Conservation (phyloP, 768 basidiomycete species). For the Boletus rubropictus region DNA sequence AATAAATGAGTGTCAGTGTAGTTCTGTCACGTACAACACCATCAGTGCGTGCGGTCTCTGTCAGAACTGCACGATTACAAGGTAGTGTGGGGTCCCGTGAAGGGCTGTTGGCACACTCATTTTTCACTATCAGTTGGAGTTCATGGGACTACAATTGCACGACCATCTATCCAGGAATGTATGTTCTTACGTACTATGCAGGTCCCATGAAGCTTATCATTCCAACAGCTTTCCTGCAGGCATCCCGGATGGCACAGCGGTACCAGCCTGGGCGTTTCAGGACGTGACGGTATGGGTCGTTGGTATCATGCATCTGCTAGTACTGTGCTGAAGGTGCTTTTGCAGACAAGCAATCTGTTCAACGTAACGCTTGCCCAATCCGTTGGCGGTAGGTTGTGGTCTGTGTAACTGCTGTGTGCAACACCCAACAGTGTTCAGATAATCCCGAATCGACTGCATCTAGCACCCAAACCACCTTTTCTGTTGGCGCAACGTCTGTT, state of each 20-base stretch:
- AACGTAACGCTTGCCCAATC: constrained; percentile 36
- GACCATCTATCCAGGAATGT: constrained; percentile 28
- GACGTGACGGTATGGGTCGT: constrained; percentile 41
- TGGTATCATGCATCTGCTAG: not conserved
- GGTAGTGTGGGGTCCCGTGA: constrained; percentile 20
- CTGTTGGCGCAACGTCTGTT: constrained; percentile 4
- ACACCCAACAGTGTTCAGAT: constrained; percentile 23
- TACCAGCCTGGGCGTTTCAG: constrained; percentile 62
- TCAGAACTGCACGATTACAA: constrained; percentile 39
- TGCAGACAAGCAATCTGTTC: constrained; percentile 35
- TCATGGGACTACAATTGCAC: constrained; percentile 47
- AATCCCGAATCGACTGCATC: constrained; percentile 40
- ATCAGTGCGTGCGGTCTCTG: constrained; percentile 56
- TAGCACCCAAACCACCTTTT: constrained; percentile 26
- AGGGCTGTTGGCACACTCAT: not conserved
- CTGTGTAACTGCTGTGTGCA: not conserved
- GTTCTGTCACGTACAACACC: constrained; percentile 48
- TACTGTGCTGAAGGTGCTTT: constrained; percentile 3
- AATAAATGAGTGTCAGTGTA: constrained; percentile 44
- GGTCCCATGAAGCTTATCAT: not conserved
- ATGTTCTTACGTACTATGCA: constrained; percentile 1
- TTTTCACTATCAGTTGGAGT: constrained; percentile 40
- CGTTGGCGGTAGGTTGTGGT: constrained; percentile 18
- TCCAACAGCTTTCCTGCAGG: constrained; percentile 38
- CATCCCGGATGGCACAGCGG: constrained; percentile 44